Conservation (phyloP, 768 basidiomycete species). For the Multifurca ochricompacta region DNA sequence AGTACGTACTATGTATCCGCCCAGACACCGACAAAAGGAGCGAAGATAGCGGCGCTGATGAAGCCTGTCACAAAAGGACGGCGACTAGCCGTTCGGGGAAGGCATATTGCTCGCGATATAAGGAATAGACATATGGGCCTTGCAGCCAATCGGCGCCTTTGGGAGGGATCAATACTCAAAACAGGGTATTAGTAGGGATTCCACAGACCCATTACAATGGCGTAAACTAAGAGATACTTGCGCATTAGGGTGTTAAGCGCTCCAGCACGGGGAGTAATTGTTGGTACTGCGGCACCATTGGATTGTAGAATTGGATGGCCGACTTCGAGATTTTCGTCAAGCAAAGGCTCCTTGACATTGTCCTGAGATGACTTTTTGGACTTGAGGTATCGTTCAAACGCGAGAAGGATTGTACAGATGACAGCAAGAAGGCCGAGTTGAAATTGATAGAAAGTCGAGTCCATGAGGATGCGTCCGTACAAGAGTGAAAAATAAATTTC, state of each 20-base stretch:
- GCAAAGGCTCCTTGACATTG: not conserved
- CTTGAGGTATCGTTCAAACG: slow-evolving; percentile 23
- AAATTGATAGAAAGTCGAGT: slow-evolving; percentile 25
- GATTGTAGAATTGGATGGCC: slow-evolving; percentile 2
- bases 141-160: slow-evolving; percentile 73
- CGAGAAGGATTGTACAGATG: slow-evolving; percentile 19
- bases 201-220: slow-evolving; percentile 12
- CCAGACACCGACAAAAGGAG: slow-evolving; percentile 69
- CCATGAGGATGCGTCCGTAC: not conserved
- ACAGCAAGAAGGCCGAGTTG: slow-evolving; percentile 24
- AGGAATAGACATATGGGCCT: slow-evolving; percentile 70
- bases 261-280: not conserved
- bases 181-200: not conserved
- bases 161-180: not conserved
- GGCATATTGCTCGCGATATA: slow-evolving; percentile 61
- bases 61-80: slow-evolving; percentile 69
- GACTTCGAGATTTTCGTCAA: slow-evolving; percentile 11
- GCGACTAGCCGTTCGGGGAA: slow-evolving; percentile 60
- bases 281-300: not conserved
- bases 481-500: not conserved
- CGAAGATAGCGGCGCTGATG: slow-evolving; percentile 57
- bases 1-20: slow-evolving; percentile 62
- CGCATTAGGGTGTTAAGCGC: slow-evolving; percentile 16
- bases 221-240: slow-evolving; percentile 21
- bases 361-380: slow-evolving; percentile 7